Evolutionary conservation across 768 basidiomycete species (phyloP).

Genomic region (Plicaturopsis crispa): DNA sequence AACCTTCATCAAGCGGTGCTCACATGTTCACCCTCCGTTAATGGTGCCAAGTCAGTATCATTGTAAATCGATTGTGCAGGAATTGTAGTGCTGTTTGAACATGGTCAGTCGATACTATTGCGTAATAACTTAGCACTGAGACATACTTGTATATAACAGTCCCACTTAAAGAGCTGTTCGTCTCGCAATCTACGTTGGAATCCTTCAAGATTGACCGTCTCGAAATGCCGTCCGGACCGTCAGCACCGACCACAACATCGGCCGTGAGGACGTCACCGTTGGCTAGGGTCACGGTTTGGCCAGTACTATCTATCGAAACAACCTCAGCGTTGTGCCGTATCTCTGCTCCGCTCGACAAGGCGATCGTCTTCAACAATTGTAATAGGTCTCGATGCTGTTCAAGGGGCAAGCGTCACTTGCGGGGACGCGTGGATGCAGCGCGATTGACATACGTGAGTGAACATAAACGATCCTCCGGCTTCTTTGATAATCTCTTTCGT

Average conservation of each 20-base stretch:
- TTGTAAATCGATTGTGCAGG: constrained; percentile 29
- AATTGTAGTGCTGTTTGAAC: constrained; percentile 27
- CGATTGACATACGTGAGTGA: no score
- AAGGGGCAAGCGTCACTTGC: no score
- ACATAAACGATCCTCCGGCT: no score
- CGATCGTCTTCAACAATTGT: no score
- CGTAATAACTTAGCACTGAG: no score
- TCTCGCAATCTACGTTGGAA: constrained; percentile 18
- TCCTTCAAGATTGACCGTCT: constrained; percentile 23
- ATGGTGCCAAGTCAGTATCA: constrained; percentile 29
- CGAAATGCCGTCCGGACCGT: constrained; percentile 36
- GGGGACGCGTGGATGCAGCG: no score
- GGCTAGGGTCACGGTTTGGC: constrained; percentile 24
- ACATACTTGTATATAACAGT: constrained; percentile 38
- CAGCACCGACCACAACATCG: constrained; percentile 40
- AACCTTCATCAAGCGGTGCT: constrained; percentile 1
- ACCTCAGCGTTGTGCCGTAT: no score
- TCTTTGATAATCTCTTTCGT: no score
- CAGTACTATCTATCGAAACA: no score
- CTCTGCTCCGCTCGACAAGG: no score
- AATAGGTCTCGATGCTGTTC: no score
- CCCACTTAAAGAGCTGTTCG: constrained; percentile 11
- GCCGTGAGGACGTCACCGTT: constrained; percentile 25
- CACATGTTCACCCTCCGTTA: constrained; percentile 21
- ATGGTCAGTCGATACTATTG: no score